Evolutionary conservation across 352 stramenopile species (phyloP), one percentile per base, ranked within the genome.

Genomic region (Pythium vanterpoolii): DNA sequence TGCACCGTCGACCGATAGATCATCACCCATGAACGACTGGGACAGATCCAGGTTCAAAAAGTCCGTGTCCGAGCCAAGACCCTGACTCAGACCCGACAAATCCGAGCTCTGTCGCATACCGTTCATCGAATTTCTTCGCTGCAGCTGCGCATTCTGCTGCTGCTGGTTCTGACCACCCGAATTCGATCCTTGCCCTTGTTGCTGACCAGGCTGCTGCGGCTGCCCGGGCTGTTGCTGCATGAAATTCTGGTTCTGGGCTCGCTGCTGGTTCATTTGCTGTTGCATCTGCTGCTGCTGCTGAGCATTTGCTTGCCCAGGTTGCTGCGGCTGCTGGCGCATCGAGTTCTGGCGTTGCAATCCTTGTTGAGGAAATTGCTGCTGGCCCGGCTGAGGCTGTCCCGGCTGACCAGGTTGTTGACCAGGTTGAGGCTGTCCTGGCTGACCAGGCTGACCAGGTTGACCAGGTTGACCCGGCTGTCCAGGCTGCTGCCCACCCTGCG

Each of bases 31-130:
- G 61, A 93, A 70, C 23, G 81, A 86, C 36, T 81, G 74, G 5
- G 81, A 84, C 45, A 95, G 47, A 57, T 93, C 86, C 55, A 95
- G 56, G 39, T 89, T 92, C 33, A 95, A 64, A 50, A 95, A 93
- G 45, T 95, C 84, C 4, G 74, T 74, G 27, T 95, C 86, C 26
- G 38, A 57, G 7, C 68, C 62, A 24, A 81, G 56, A 18, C 69
- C 71, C 36, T 71, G 58, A 19, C 74, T 62, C 36, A 92, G 45
- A 4, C 62, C 61, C 27, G 63, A 76, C 66, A 89, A 72, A 30
- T 90, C 78, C 5, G 68, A 59, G 68, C 70, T 89, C 55, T 84
- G 68, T 0, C 82, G 79, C 54, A 60, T 66, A 24, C 70, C 61
- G 56, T 73, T 72, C 67, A 78, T 83, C 40, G 71, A 72, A 46